Percentiles rank a stretch among this genome's conserved stretches.
Conservation (phyloP, 257 asterid species). For the Solanum appendiculatum region DNA sequence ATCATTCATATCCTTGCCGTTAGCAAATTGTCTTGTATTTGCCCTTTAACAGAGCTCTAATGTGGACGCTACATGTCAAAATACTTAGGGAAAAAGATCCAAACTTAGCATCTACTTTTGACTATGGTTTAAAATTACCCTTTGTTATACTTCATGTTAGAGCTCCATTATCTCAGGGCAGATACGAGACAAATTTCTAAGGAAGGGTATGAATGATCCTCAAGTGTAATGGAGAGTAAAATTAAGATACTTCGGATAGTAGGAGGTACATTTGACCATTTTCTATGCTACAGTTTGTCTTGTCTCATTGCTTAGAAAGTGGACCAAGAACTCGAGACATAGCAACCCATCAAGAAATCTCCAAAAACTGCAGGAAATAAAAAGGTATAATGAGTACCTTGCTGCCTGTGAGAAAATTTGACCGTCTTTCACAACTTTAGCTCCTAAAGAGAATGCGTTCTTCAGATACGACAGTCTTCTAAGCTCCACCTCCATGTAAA, state of each 20-base stretch:
- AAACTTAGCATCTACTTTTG: not conserved
- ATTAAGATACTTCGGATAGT: not conserved
- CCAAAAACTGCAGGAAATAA: not conserved
- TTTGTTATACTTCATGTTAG: not conserved
- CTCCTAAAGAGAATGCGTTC: slow-evolving; percentile 21
- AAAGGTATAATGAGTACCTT: slow-evolving; percentile 23
- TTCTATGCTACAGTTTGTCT: not conserved
- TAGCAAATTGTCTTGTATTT: not conserved
- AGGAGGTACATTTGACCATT: not conserved
- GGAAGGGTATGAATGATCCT: not conserved
- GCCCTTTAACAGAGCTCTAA: not conserved
- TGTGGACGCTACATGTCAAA: not conserved
- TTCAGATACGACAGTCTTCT: slow-evolving; percentile 70
- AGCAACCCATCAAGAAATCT: not conserved
- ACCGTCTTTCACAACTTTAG: slow-evolving; percentile 11
- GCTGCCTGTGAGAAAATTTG: slow-evolving; percentile 21
- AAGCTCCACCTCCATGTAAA: slow-evolving; percentile 88
- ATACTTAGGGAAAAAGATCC: not conserved
- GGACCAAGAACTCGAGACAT: not conserved
- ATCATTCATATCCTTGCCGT: not conserved
- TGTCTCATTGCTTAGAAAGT: not conserved
- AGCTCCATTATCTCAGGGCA: not conserved
- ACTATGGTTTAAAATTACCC: not conserved
- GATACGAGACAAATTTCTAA: not conserved
- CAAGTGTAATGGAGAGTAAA: not conserved